Percentiles rank a stretch among this genome's conserved stretches.
Conservation (phyloP, 805 yeast genomes). For the Pichia phayaonensis region DNA sequence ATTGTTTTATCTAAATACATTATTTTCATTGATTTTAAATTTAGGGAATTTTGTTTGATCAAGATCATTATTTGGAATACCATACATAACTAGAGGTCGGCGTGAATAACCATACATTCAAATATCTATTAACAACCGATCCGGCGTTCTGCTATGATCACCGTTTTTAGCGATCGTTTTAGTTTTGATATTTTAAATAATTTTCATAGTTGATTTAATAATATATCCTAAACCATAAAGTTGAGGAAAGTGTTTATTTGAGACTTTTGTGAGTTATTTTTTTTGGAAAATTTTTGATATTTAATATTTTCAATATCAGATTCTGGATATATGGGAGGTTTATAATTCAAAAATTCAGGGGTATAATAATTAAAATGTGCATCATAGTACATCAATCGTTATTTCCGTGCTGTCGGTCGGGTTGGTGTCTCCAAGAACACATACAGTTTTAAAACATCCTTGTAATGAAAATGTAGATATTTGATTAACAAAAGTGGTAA, state of each 20-base stretch:
- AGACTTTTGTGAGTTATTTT: background rate
- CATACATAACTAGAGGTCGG: conserved; percentile 6
- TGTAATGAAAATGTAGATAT: background rate
- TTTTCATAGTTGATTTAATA: background rate
- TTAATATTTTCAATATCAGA: background rate
- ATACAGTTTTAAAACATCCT: conserved; percentile 13
- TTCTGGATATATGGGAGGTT: background rate
- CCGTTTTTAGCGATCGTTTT: conserved; percentile 13
- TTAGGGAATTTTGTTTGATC: background rate
- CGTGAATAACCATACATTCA: conserved; percentile 12
- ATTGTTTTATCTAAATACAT: background rate
- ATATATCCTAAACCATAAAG: no score
- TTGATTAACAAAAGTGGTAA: no score
- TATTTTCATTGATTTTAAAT: background rate
- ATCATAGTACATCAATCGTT: conserved; percentile 29
- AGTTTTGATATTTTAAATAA: background rate
- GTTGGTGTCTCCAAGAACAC: conserved; percentile 32
- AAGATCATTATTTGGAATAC: background rate
- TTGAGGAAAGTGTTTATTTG: background rate
- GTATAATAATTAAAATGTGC: conserved; percentile 20
- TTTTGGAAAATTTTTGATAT: background rate
- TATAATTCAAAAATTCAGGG: conserved; percentile 2
- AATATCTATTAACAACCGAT: conserved; percentile 10
- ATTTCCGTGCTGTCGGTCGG: conserved; percentile 15
- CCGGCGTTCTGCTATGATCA: conserved; percentile 12